Evolutionary conservation across 768 basidiomycete genomes (phyloP), one percentile per base, ranked within the genome.

Genomic region (Melanogaster broomeanus): DNA sequence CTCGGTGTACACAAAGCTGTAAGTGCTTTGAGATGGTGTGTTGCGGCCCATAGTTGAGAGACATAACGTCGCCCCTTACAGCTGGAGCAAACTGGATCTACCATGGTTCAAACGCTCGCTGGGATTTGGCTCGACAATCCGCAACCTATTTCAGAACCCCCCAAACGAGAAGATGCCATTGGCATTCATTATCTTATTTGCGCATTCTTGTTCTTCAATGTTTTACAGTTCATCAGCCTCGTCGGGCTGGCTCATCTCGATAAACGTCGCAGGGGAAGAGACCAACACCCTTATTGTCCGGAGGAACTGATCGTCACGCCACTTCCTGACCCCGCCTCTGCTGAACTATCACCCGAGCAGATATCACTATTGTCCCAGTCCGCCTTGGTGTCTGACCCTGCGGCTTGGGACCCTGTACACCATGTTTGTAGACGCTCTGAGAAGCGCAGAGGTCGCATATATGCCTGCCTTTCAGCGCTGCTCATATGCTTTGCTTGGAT

Each of bases 1-100:
- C 74, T 91, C 0, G 89, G 88, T 1, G 82, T 84, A 7, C 88
- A 91, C 62, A 90, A 91, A 65, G 83, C 84, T 62, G 89, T 89
- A 70, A 55, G 84, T 69, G 11, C 16, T 38, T 49, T 33, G 24
- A 21, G 45, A 27, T 43, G 19, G 15, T 30, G 15, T 30, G 7
- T 19, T 51, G 30, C 54, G 11, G 35, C 38, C 16, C 41, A 42
- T 6, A 8, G 27, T n/a, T 38, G 35, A 48, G 35, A 48, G 6
- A 25, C 12, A 21, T 55, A 19, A 53, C 19, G 24, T 31, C 0
- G 10, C 41, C 8, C 41, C 11, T 33, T 49, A 38, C 50, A 90
- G 88, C 72, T 91, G 51, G 89, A 91, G 62, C 83, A 88, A 65
- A 82, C 84, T 2, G 88, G 88, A 2, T 80, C 85, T 3, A 87